These are phyloP conservation scores for Tetracladium marchalianum DNA, from an alignment of 495 filamentous ascomycete species.

Conservation along the genomic window DNA sequence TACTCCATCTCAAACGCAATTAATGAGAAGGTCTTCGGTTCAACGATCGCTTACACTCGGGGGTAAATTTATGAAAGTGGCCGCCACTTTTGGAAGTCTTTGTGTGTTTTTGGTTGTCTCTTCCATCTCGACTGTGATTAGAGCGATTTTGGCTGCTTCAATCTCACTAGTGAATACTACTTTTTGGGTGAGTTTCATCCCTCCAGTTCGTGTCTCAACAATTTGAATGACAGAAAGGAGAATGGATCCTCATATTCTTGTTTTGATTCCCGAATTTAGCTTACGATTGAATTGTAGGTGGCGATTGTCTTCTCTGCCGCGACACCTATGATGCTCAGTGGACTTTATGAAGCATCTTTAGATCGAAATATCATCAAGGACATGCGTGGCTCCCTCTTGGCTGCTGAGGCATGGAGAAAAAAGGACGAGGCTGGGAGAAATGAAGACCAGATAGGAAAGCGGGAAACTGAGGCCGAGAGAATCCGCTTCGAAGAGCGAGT, in stretches of 20 bases:
- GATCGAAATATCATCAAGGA: conserved; percentile 21
- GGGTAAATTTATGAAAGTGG: no score
- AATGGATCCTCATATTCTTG: conserved; percentile 1
- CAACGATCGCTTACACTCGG: not conserved
- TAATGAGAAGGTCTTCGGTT: no score
- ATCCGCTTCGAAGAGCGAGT: conserved; percentile 1
- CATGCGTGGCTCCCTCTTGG: not conserved
- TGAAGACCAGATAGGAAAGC: not conserved
- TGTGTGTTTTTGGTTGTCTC: conserved; percentile 1
- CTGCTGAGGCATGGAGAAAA: no score
- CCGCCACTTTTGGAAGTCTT: not conserved
- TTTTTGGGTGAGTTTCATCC: conserved; percentile 15
- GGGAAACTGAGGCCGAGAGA: not conserved
- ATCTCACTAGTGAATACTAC: conserved; percentile 26
- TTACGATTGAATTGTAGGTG: not conserved
- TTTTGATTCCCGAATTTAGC: no score
- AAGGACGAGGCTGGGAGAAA: not conserved
- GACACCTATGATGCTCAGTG: conserved; percentile 30
- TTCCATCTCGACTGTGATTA: conserved; percentile 9
- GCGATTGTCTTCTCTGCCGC: conserved; percentile 24
- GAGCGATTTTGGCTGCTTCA: conserved; percentile 18
- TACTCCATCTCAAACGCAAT: conserved; percentile 20
- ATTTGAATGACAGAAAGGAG: no score
- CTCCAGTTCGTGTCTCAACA: no score
- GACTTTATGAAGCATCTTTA: conserved; percentile 29